These are phyloP conservation scores for Pythium apleroticum DNA, from an alignment of 352 stramenopile genomes.

Conservation along the genomic window DNA sequence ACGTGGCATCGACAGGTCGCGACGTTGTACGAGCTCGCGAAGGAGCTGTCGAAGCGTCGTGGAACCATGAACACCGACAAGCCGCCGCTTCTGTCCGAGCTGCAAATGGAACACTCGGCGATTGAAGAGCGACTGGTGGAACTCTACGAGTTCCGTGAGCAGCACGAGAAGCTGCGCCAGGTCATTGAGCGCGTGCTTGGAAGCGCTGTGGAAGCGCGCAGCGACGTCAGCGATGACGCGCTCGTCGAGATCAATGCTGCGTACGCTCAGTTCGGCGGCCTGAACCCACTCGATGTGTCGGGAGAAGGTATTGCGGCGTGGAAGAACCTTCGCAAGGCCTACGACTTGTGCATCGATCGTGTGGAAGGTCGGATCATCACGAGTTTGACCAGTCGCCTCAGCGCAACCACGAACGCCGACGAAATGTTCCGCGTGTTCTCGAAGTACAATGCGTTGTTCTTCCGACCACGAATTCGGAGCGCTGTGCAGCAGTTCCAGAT, in stretches of 20 bases:
- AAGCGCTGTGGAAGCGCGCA: slow-evolving; percentile 43
- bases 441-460: slow-evolving; percentile 98
- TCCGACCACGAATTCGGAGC: slow-evolving; percentile 92
- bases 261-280: slow-evolving; percentile 76
- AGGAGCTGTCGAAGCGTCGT: slow-evolving; percentile 85
- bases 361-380: slow-evolving; percentile 92
- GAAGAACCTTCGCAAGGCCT: slow-evolving; percentile 87
- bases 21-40: slow-evolving; percentile 84
- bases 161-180: slow-evolving; percentile 89
- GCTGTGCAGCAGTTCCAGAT: slow-evolving; percentile 99
- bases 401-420: slow-evolving; percentile 90
- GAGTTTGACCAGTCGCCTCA: slow-evolving; percentile 87
- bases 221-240: slow-evolving; percentile 77
- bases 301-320: slow-evolving; percentile 78
- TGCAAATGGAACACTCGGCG: slow-evolving; percentile 83
- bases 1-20: slow-evolving; percentile 86
- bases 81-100: slow-evolving; percentile 70
- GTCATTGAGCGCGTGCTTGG: slow-evolving; percentile 88
- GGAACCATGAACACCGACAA: slow-evolving; percentile 84
- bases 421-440: slow-evolving; percentile 97
- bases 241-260: slow-evolving; percentile 87
- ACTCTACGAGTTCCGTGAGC: slow-evolving; percentile 88
- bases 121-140: slow-evolving; percentile 89
- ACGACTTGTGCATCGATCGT: slow-evolving; percentile 90
- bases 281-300: slow-evolving; percentile 88